Percentiles rank a stretch among this genome's conserved stretches.
phyloP scores from a whole-genome alignment of 441 rosid species.

The Biscutella laevigata region DNA sequence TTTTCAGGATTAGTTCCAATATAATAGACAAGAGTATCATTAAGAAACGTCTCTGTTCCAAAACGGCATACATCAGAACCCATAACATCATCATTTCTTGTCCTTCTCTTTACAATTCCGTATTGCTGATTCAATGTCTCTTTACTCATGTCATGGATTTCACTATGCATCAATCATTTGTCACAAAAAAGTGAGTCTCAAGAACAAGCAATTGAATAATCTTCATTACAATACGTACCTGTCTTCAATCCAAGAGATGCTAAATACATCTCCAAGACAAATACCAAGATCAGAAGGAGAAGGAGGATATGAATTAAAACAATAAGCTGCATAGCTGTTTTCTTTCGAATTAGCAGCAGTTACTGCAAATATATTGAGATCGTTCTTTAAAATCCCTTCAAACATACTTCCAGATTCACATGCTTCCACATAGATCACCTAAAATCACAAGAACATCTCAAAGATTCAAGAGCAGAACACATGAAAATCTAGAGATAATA shows the following conservation, averaged over 20 bases:
- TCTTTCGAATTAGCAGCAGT: conserved; percentile 48
- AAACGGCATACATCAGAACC: conserved; percentile 35
- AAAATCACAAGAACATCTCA: conserved; percentile 25
- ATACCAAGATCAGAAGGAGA: conserved; percentile 28
- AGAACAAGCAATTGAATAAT: not conserved
- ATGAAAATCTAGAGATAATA: not conserved
- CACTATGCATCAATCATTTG: conserved; percentile 20
- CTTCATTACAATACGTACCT: conserved; percentile 30
- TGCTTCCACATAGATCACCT: conserved; percentile 41
- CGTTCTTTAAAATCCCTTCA: conserved; percentile 43
- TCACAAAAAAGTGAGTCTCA: not conserved
- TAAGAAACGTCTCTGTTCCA: conserved; percentile 32
- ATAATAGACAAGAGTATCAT: conserved; percentile 31
- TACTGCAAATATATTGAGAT: conserved; percentile 40
- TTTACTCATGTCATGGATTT: conserved; percentile 31
- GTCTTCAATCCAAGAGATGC: conserved; percentile 74
- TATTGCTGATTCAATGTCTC: conserved; percentile 40
- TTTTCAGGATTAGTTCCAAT: conserved; percentile 34
- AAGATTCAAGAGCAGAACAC: not conserved
- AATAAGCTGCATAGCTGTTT: conserved; percentile 46
- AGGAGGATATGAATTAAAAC: conserved; percentile 29
- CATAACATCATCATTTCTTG: no score
- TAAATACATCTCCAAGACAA: conserved; percentile 59
- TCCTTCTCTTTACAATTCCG: not conserved
- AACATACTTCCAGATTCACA: conserved; percentile 74